Evolutionary conservation across 2,329 filamentous ascomycete species (phyloP).

Genomic region (Thermoascus crustaceus): DNA sequence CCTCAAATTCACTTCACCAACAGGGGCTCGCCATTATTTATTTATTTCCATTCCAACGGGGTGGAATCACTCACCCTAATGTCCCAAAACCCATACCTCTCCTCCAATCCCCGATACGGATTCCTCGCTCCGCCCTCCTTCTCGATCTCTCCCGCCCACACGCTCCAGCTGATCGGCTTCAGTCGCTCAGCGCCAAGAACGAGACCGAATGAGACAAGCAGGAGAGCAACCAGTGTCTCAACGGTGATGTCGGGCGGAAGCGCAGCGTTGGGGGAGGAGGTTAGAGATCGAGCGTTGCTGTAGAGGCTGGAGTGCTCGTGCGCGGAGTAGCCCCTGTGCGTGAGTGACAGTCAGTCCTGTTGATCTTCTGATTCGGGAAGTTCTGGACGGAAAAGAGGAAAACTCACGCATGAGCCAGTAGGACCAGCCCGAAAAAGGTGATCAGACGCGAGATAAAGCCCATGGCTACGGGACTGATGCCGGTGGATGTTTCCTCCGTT

Average conservation of each 20-base stretch:
- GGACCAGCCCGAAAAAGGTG: slow-evolving; percentile 65
- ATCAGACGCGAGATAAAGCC: slow-evolving; percentile 62
- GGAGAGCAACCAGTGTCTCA: slow-evolving; percentile 72
- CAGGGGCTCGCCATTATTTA: no score
- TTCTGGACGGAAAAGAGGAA: slow-evolving; percentile 8
- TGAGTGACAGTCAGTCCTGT: slow-evolving; percentile 6
- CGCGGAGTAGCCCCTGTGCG: slow-evolving; percentile 79
- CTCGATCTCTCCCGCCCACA: slow-evolving; percentile 63
- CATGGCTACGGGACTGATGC: slow-evolving; percentile 42
- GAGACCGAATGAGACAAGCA: slow-evolving; percentile 75
- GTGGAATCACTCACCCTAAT: slow-evolving; percentile 54
- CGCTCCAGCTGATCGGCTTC: slow-evolving; percentile 81
- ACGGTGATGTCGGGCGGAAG: slow-evolving; percentile 81
- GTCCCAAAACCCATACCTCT: slow-evolving; percentile 76
- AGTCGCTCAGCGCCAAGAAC: slow-evolving; percentile 69
- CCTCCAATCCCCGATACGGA: slow-evolving; percentile 71
- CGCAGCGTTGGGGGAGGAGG: slow-evolving; percentile 29
- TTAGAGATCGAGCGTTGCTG: slow-evolving; percentile 44
- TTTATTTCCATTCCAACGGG: no score
- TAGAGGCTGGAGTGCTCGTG: slow-evolving; percentile 80
- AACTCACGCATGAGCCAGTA: slow-evolving; percentile 80
- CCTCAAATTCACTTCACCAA: slow-evolving; percentile 8
- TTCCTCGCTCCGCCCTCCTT: slow-evolving; percentile 63
- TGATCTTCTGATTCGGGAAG: slow-evolving; percentile 3
- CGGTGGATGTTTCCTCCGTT: neutral